These are phyloP conservation scores for Aphanomyces cochlioides DNA, from an alignment of 352 stramenopile genomes.

Conservation along the genomic window DNA sequence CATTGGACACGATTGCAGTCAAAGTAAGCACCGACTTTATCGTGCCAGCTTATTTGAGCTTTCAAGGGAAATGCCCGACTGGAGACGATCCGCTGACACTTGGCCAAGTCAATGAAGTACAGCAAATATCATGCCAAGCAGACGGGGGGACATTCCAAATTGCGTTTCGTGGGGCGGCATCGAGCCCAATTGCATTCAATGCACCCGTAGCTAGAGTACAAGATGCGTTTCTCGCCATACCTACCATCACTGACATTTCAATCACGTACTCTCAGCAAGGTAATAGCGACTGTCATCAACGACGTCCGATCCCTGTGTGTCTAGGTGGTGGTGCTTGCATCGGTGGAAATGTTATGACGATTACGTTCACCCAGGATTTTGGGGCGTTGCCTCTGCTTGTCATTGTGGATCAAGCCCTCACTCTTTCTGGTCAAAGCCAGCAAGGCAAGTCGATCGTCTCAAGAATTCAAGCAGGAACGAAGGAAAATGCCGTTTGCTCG, in stretches of 20 bases:
- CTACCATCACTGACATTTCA: constrained; percentile 49
- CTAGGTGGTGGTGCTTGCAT: constrained; percentile 37
- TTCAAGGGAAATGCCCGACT: constrained; percentile 68
- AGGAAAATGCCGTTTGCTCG: constrained; percentile 84
- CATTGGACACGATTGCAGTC: constrained; percentile 86
- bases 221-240: constrained; percentile 44
- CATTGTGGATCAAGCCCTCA: constrained; percentile 41
- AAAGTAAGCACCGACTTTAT: background rate
- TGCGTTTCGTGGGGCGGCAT: constrained; percentile 48
- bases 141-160: constrained; percentile 57
- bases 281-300: background rate
- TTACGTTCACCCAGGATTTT: constrained; percentile 53
- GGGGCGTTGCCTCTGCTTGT: constrained; percentile 47
- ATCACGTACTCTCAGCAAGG: constrained; percentile 42
- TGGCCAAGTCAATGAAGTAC: constrained; percentile 78
- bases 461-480: constrained; percentile 68
- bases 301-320: constrained; percentile 5
- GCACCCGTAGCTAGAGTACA: constrained; percentile 42
- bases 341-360: constrained; percentile 47
- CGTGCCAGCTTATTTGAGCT: background rate
- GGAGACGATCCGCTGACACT: constrained; percentile 83
- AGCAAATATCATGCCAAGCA: constrained; percentile 65
- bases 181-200: constrained; percentile 60
- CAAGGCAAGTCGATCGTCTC: constrained; percentile 41
- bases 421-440: constrained; percentile 38